Conservation (phyloP, 2,329 filamentous ascomycete species). For the Aspergillus sp. region DNA sequence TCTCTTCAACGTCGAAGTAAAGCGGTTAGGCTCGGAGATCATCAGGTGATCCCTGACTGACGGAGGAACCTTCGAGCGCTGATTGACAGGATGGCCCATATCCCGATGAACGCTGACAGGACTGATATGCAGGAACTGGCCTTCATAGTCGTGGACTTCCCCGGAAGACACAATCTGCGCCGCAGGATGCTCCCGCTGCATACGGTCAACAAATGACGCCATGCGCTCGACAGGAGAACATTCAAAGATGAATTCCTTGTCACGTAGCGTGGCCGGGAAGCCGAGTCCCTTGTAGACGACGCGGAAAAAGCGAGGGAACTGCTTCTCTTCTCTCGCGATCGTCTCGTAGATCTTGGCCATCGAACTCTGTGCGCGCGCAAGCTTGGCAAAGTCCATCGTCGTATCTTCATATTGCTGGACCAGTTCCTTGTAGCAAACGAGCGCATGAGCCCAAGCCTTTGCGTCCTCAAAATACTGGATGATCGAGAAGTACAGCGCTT, state of each 20-base stretch:
- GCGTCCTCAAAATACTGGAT: slow-evolving; percentile 93
- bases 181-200: slow-evolving; percentile 85
- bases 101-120: slow-evolving; percentile 80
- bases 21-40: slow-evolving; percentile 71
- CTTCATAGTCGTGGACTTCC: slow-evolving; percentile 77
- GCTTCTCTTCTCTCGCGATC: slow-evolving; percentile 76
- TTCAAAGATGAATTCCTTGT: slow-evolving; percentile 93
- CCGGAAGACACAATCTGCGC: slow-evolving; percentile 75
- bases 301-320: slow-evolving; percentile 83
- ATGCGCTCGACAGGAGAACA: slow-evolving; percentile 74
- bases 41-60: slow-evolving; percentile 84
- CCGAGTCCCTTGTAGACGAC: slow-evolving; percentile 87
- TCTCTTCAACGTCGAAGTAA: slow-evolving; percentile 73
- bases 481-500: slow-evolving; percentile 88
- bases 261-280: slow-evolving; percentile 75
- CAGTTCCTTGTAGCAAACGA: slow-evolving; percentile 86
- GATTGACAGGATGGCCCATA: slow-evolving; percentile 77
- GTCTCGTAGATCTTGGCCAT: slow-evolving; percentile 91
- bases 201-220: slow-evolving; percentile 80
- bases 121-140: slow-evolving; percentile 83
- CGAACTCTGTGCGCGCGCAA: slow-evolving; percentile 82
- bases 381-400: slow-evolving; percentile 85
- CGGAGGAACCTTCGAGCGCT: slow-evolving; percentile 79
- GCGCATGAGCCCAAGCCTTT: slow-evolving; percentile 86
- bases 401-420: slow-evolving; percentile 88